Conservation (phyloP, 768 basidiomycete species). For the Kwoniella dendrophila region DNA sequence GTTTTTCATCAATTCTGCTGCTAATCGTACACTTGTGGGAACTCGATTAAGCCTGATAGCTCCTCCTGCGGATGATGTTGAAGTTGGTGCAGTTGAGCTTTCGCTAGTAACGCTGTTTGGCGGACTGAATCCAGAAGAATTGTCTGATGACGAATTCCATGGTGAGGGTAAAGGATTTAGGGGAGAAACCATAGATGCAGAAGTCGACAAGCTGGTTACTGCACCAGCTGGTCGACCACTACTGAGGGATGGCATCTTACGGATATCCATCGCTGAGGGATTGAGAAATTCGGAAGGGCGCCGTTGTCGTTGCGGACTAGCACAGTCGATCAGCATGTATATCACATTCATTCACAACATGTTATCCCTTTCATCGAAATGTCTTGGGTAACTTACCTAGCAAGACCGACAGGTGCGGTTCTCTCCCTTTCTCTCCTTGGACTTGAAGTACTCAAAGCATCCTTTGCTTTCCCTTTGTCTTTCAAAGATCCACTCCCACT, state of each 20-base stretch:
- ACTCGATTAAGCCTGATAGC: constrained; percentile 58
- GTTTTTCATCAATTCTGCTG: constrained; percentile 57
- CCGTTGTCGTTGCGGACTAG: constrained; percentile 40
- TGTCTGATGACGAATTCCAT: constrained; percentile 37
- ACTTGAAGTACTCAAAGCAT: constrained; percentile 36
- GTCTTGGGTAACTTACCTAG: constrained; percentile 33
- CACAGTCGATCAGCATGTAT: neutral
- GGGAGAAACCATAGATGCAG: constrained; percentile 53
- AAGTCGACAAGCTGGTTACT: constrained; percentile 43
- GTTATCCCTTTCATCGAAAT: neutral
- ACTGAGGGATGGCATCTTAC: constrained; percentile 33
- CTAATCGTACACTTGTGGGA: constrained; percentile 58
- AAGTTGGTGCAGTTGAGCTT: constrained; percentile 27
- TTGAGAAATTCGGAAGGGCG: constrained; percentile 49
- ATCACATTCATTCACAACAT: neutral
- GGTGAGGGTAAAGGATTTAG: constrained; percentile 54
- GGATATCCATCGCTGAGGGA: constrained; percentile 28
- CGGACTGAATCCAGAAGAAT: constrained; percentile 28
- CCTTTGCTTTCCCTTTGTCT: constrained; percentile 46
- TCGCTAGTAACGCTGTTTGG: constrained; percentile 35
- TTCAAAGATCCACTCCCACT: constrained; percentile 23
- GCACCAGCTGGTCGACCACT: constrained; percentile 13
- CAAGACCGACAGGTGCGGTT: constrained; percentile 23
- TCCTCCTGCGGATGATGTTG: constrained; percentile 27
- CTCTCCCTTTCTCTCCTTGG: constrained; percentile 38